Evolutionary conservation across 2,329 filamentous ascomycete species (phyloP).

Genomic region (Trichoderma sp.): DNA sequence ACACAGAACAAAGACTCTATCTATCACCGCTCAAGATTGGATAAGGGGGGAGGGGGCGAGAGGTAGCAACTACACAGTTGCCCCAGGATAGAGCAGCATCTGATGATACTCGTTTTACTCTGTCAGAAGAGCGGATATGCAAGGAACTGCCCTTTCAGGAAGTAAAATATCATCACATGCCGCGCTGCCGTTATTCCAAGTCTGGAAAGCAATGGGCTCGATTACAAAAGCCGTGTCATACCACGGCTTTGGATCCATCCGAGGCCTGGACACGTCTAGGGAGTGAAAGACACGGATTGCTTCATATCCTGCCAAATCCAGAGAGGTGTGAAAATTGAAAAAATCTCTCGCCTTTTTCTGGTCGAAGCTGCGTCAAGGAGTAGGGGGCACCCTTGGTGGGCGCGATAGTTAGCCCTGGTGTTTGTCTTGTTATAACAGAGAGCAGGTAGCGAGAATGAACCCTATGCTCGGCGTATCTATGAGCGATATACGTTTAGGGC

Average conservation of each 20-base stretch:
- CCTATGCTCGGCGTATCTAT: constrained; percentile 21
- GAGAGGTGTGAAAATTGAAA: constrained; percentile 11
- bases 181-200: neutral
- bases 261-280: neutral
- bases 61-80: neutral
- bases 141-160: constrained; percentile 18
- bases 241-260: constrained; percentile 14
- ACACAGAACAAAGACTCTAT: neutral
- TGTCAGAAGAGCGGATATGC: constrained; percentile 1
- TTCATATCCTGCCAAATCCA: constrained; percentile 1
- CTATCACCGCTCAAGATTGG: neutral
- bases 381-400: constrained; percentile 10
- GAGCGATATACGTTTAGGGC: constrained; percentile 31
- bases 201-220: neutral
- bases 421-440: constrained; percentile 28
- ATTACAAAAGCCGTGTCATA: constrained; percentile 6
- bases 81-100: neutral
- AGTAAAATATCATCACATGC: constrained; percentile 23
- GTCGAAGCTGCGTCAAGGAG: constrained; percentile 3
- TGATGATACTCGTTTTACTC: neutral
- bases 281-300: constrained; percentile 14
- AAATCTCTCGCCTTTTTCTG: neutral
- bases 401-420: constrained; percentile 27
- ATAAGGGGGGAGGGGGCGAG: neutral
- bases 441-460: constrained; percentile 27